Evolutionary conservation across 768 basidiomycete genomes (phyloP).

Genomic region (Pleurotus cornucopiae): DNA sequence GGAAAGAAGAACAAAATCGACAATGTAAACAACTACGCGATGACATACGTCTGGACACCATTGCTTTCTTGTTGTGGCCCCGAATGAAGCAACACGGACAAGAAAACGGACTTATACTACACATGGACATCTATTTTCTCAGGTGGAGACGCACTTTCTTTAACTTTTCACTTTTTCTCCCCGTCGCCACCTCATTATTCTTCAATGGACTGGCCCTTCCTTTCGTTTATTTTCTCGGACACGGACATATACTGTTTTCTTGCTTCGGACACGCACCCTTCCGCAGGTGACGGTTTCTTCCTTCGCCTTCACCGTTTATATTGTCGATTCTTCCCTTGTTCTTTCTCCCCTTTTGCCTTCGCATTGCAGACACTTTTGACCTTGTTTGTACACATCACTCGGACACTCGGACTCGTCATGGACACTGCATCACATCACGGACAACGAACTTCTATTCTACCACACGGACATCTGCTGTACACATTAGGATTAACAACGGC

Average conservation of each 20-base stretch:
- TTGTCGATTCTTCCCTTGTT: neutral
- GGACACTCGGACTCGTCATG: neutral
- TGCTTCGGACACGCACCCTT: neutral
- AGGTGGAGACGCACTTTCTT: conserved; percentile 8
- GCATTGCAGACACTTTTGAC: neutral
- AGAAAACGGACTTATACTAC: neutral
- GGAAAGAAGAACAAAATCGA: conserved; percentile 1
- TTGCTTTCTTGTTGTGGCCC: neutral
- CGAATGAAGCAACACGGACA: conserved; percentile 1
- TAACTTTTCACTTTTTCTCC: neutral
- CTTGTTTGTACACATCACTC: neutral
- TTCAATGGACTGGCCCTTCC: conserved; percentile 7
- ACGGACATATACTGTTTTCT: neutral
- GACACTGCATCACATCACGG: neutral
- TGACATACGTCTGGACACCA: neutral
- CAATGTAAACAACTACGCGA: neutral
- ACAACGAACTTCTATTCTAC: neutral
- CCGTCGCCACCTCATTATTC: neutral
- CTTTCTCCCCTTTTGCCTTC: neutral
- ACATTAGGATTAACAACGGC: neutral
- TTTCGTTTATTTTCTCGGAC: conserved; percentile 5
- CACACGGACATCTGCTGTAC: neutral
- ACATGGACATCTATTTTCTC: neutral
- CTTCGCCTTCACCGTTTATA: neutral
- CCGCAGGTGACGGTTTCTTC: neutral